Evolutionary conservation across 1,139 yeast species (phyloP), one percentile per base, ranked within the genome.

Genomic region (Protomyces gravidus): DNA sequence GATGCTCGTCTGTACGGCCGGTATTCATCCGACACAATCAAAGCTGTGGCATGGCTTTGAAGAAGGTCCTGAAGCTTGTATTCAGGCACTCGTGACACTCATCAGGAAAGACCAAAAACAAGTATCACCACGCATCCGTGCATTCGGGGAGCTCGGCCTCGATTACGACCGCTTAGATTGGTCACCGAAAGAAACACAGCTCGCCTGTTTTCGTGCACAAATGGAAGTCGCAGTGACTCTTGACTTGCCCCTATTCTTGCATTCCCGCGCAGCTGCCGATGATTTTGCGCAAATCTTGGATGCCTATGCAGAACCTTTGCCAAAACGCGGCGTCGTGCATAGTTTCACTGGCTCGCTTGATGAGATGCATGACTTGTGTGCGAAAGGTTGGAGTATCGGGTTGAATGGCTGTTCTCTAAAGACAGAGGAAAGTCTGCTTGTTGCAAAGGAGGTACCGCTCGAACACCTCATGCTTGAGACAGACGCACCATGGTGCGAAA

Each of bases 401-500:
- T 76, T 92, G 64, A 92, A 92, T 69, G 98, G 98, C 1, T 92
- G 98, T 68, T 89, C 97, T 2, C 77, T 94, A 63, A 86, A 86
- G 68, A 81, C 88, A 0, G 80, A 81, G 61, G 90, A 86, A 63
- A 89, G 87, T 68, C 71, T 90, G 9, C 76, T 77, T 19, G 90
- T 85, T 13, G 89, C 85, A 0, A 74, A 76, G 46, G 68, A 72
- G 39, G 79, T 92, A 9, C 98, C 98, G 0, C 68, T 82, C 7
- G 80, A 83, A 9, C 78, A 77, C 66, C 72, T 92, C 42, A 73
- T 92, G 80, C 79, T 92, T 23, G 99, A 92, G 71, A 65, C 67
- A 45, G 68, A 92, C 73, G 90, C 97, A 0, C 98, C 99, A 1
- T 92, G 98, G 98, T 92, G 99, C 73, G 97, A 90, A 68, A 82